Evolutionary conservation across 352 stramenopile genomes (phyloP).

Genomic region (Stramenopiles sp.): DNA sequence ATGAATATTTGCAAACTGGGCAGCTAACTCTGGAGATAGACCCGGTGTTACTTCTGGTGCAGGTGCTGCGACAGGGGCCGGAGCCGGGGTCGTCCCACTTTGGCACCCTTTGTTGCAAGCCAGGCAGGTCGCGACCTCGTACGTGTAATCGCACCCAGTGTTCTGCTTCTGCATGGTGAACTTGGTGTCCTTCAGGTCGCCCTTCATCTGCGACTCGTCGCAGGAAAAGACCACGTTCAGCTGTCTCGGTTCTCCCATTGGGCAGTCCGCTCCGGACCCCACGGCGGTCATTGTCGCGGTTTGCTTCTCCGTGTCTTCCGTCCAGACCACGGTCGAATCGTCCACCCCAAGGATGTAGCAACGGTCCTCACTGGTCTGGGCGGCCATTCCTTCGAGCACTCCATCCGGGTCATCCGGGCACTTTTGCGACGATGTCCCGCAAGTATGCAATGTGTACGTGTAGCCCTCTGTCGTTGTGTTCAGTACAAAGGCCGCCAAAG

Average conservation of each 20-base stretch:
- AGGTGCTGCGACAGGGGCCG: too few species aligned
- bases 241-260: neutral
- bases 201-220: too few species aligned
- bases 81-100: too few species aligned
- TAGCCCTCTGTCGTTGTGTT: neutral
- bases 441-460: neutral
- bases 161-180: too few species aligned
- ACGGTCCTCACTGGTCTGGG: neutral
- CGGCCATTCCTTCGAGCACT: neutral
- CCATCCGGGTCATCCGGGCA: conserved; percentile 10
- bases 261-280: conserved; percentile 1
- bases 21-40: too few species aligned
- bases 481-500: neutral
- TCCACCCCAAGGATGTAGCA: neutral
- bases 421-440: neutral
- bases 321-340: conserved; percentile 3
- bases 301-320: neutral
- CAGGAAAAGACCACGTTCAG: neutral
- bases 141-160: too few species aligned
- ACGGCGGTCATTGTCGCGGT: neutral
- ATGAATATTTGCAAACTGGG: too few species aligned
- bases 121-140: too few species aligned
- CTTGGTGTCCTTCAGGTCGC: too few species aligned
- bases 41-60: too few species aligned
- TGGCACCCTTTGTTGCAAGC: too few species aligned